phyloP scores from a whole-genome alignment of 371 early-diverging fungal species.

The Mucor saturninus region DNA sequence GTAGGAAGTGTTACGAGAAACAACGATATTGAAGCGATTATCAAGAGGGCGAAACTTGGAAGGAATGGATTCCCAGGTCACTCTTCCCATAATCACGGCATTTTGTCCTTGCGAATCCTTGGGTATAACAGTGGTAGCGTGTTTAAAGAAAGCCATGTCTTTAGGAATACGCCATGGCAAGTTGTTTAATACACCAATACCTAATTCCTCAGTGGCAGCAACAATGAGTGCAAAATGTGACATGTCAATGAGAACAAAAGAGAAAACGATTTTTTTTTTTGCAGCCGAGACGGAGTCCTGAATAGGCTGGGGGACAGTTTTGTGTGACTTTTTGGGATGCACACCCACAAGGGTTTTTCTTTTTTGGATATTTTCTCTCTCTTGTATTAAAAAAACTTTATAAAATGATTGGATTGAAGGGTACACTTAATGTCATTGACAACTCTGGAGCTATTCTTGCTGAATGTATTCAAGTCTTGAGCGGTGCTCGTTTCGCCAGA shows the following conservation, averaged over 20 bases:
- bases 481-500: slow-evolving; percentile 80
- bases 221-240: slow-evolving; percentile 69
- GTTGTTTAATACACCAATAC: slow-evolving; percentile 74
- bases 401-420: slow-evolving; percentile 84
- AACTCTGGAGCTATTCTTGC: slow-evolving; percentile 95
- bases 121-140: slow-evolving; percentile 64
- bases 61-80: slow-evolving; percentile 91
- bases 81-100: slow-evolving; percentile 88
- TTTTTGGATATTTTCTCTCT: not conserved
- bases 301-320: too few species aligned
- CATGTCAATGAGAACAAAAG: slow-evolving; percentile 15
- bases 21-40: slow-evolving; percentile 80
- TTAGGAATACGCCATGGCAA: slow-evolving; percentile 88
- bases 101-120: slow-evolving; percentile 50
- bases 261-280: not conserved
- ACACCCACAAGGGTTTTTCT: not conserved
- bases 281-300: not conserved
- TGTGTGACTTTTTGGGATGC: not conserved
- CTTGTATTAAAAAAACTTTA: not conserved
- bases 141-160: slow-evolving; percentile 87
- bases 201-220: slow-evolving; percentile 73
- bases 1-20: slow-evolving; percentile 67
- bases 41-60: slow-evolving; percentile 73
- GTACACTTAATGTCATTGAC: slow-evolving; percentile 90
- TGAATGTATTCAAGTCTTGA: slow-evolving; percentile 95